Evolutionary conservation across 805 yeast species (phyloP), one percentile per base, ranked within the genome.

Genomic region (Ogataea trehaloabstinens): DNA sequence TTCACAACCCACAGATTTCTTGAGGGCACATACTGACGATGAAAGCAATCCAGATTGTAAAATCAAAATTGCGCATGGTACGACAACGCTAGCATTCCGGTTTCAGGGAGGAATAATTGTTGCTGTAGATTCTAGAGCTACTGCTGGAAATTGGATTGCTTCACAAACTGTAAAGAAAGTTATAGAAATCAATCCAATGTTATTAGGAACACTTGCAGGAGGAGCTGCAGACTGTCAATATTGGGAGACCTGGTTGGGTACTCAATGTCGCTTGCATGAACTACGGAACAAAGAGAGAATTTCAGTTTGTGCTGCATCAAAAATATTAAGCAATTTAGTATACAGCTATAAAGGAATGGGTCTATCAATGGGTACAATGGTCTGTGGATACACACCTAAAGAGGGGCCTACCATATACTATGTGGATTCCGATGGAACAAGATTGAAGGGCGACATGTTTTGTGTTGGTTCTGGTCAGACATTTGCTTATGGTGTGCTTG

Each of bases 381-480:
- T 93, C 52, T 93, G 98, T 73, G 99, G 99, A 18, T 87, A 84
- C 66, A 91, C 98, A 18, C 82, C 86, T 58, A 85, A 87, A 55
- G 97, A 90, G 61, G 96, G 96, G 13, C 98, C 99, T 34, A 80
- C 96, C 19, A 84, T 93, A 38, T 93, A 82, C 67, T 93, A 93
- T 55, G 98, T 93, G 27, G 99, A 93, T 67, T 85, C 95, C 19
- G 99, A 93, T 60, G 99, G 99, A 37, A 85, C 97, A 4, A 80
- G 99, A 66, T 71, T 93, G 57, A 82, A 87, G 61, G 99, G 99
- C 40, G 96, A 91, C 59, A 53, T 90, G 48, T 93, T 93, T 67
- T 88, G 96, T 71, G 99, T 93, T 22, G 99, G 99, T 33, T 91
- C 98, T 1, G 99, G 99, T 66, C 99, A 93, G 70, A 93, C 99